Conservation (phyloP, 2,329 filamentous ascomycete species). For the Fusarium gaditjirri region DNA sequence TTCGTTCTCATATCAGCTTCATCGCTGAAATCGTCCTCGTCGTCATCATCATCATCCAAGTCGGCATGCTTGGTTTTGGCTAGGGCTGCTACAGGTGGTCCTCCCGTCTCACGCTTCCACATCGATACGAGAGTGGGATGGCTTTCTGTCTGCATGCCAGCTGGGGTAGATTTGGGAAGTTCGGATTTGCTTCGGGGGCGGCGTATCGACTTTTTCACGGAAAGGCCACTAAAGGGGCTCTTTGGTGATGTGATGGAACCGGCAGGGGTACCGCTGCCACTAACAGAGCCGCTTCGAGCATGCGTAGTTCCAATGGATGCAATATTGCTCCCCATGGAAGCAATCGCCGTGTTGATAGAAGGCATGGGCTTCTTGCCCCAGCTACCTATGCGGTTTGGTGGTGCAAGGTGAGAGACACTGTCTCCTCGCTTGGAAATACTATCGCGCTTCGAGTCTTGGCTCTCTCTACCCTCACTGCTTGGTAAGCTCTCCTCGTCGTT, state of each 20-base stretch:
- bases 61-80: conserved; percentile 47
- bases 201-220: conserved; percentile 61
- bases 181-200: conserved; percentile 68
- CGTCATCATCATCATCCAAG: conserved; percentile 61
- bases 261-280: conserved; percentile 62
- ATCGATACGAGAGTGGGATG: conserved; percentile 60
- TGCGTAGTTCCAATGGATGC: conserved; percentile 68
- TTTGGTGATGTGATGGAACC: conserved; percentile 66
- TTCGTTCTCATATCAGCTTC: conserved; percentile 72
- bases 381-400: conserved; percentile 62
- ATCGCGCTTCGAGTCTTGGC: conserved; percentile 45
- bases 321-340: conserved; percentile 64
- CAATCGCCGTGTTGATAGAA: conserved; percentile 68
- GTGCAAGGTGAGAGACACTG: conserved; percentile 58
- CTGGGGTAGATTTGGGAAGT: conserved; percentile 53
- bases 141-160: conserved; percentile 47
- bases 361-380: conserved; percentile 64
- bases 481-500: conserved; percentile 46
- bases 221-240: conserved; percentile 57
- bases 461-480: conserved; percentile 37
- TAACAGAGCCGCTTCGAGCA: conserved; percentile 69
- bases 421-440: conserved; percentile 55
- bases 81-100: conserved; percentile 63
- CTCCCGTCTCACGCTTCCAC: conserved; percentile 61
- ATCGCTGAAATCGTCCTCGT: conserved; percentile 65